Base-by-base conservation (phyloP, 2,329 filamentous ascomycete species). In the Dothideomycetes sp. region DNA sequence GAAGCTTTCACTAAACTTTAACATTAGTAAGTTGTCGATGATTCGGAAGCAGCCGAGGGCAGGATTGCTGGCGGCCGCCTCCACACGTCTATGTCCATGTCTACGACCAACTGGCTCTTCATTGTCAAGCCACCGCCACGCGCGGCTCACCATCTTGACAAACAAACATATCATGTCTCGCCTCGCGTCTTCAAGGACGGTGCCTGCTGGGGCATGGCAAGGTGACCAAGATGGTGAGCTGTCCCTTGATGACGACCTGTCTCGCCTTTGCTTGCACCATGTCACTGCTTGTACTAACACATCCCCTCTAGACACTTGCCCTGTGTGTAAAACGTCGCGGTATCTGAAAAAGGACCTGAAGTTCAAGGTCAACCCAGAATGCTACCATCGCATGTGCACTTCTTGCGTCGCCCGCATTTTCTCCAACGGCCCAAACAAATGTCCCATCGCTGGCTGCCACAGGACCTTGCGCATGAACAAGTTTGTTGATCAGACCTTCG, bases 361-460 rank as follows among this genome's bases (percentile, higher is more conserved):
- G 48, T 96, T 98, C 65, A 82, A 91, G 52, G 88, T 98, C 67
- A 95, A 96, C 61, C 86, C 89, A 7, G 87, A 94, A 70, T 98
- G 91, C 74, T 98, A 98, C 70, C 91, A 98, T 70, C 86, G 86
- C 51, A 96, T 98, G 85, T 98, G 91, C 70, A 82, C 86, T 60
- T 88, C 84, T 42, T 98, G 91, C 66, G 88, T 96, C 31, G 84
- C 89, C 62, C 83, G 89, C 41, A 84, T 96, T 52, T 98, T 96
- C 72, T 83, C 82, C 27, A 80, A 85, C 40, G 91, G 91, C 0
- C 91, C 91, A 1, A 85, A 87, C 41, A 84, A 87, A 45, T 98
- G 93, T 57, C 91, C 91, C 1, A 85, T 95, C 43, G 84, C 85
- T 0, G 84, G 82, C 31, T 98, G 91, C 64, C 76, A 79, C 57